Evolutionary conservation across 1,284 basidiomycete species (phyloP), one percentile per base, ranked within the genome.

Genomic region (Mycena citricolor): DNA sequence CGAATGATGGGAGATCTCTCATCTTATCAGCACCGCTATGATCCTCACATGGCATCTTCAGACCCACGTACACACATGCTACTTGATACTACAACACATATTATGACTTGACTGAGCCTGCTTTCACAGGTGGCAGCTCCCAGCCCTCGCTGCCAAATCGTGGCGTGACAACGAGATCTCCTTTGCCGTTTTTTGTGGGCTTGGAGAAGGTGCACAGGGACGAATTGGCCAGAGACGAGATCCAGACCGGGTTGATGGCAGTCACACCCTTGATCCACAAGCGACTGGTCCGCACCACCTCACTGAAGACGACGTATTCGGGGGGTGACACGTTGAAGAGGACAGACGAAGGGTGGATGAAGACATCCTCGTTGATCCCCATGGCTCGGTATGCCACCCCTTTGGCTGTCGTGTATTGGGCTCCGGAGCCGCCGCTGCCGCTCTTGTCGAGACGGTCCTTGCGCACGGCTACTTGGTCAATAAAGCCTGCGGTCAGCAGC

Each of bases 381-480:
- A 94, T 63, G 0, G 93, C 89, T 47, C 77, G 79, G 65, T 99
- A 99, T 0, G 93, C 73, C 7, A 99, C 81, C 12, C 86, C 85
- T 49, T 83, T 84, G 0, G 86, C 79, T 13, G 83, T 90, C 6
- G 83, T 73, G 64, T 79, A 88, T 32, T 51, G 50, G 21, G 46
- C 37, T n/a, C n/a, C n/a, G n/a, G n/a, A n/a, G 1, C 46, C 44
- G 4, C 74, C 69, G 3, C 70, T 67, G 2, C 70, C 62, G 22
- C 70, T 70, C 49, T 77, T 79, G 32, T 81, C 73, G 8, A 86
- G 74, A 33, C 92, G 64, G 59, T 98, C 94, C 57, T 92, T 93
- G 14, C 97, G 83, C 17, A 95, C 79, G 12, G 97, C 97, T 3
- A 98, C 82, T 62, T 97, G 94, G 65, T 99, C 95, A 56, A 98